phyloP scores from a whole-genome alignment of 1,139 yeast genomes.

The Blastobotrys raffinosifermentans region DNA sequence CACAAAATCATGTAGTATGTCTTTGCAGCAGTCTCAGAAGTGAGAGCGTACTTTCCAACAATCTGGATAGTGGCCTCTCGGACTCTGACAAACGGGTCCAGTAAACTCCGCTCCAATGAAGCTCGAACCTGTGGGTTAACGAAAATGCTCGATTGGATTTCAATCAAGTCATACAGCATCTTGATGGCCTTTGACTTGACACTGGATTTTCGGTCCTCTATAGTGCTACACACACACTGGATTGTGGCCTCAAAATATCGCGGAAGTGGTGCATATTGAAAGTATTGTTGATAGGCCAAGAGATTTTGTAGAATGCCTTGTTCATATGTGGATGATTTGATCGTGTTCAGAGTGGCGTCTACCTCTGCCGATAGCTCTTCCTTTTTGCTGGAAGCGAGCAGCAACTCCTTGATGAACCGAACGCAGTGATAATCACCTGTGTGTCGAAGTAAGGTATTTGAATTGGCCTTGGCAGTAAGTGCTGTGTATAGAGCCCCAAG shows the following conservation, averaged over 20 bases:
- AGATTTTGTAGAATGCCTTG: neutral
- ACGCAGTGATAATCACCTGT: neutral
- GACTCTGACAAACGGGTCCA: slow-evolving; percentile 63
- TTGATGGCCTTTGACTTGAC: slow-evolving; percentile 61
- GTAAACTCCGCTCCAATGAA: slow-evolving; percentile 47
- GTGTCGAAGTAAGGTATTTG: neutral
- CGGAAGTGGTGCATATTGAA: slow-evolving; percentile 11
- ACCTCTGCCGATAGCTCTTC: neutral
- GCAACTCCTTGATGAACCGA: neutral
- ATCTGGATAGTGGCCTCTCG: slow-evolving; percentile 72
- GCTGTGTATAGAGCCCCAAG: neutral
- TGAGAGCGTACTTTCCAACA: slow-evolving; percentile 36
- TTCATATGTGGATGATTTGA: neutral
- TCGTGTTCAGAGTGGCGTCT: neutral
- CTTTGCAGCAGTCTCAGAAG: slow-evolving; percentile 1
- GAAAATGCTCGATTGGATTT: slow-evolving; percentile 48
- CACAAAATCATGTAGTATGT: slow-evolving; percentile 45
- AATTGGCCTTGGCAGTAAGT: neutral
- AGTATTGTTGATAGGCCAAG: neutral
- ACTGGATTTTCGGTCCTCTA: slow-evolving; percentile 52
- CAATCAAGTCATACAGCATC: slow-evolving; percentile 46
- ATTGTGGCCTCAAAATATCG: slow-evolving; percentile 50
- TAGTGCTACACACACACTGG: slow-evolving; percentile 41
- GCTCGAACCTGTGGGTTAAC: slow-evolving; percentile 45
- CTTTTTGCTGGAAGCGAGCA: neutral